Percentiles rank a stretch among this genome's conserved stretches.
Evolutionary conservation across 805 yeast species (phyloP).

Genomic region (Starmerella cellae): DNA sequence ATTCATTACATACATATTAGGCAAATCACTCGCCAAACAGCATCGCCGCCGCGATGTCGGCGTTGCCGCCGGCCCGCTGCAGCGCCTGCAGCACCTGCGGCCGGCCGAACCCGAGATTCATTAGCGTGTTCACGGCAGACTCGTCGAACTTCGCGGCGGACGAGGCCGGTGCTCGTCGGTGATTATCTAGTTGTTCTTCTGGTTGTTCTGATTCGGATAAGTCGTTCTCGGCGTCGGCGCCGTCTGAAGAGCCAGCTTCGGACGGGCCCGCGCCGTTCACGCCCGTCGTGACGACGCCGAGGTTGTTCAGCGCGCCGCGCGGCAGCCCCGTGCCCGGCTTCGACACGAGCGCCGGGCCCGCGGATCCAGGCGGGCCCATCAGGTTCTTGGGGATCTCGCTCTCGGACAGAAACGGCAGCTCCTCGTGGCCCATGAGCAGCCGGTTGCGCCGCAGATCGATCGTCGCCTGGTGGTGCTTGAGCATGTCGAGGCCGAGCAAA

Average conservation of each 20-base stretch:
- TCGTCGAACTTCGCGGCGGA: not conserved
- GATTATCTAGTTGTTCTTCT: too few species aligned
- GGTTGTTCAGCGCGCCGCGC: conserved; percentile 7
- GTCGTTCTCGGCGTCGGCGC: not conserved
- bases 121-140: conserved; percentile 34
- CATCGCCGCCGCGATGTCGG: conserved; percentile 74
- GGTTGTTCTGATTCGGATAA: not conserved
- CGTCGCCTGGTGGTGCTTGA: conserved; percentile 71
- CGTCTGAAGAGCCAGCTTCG: not conserved
- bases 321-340: conserved; percentile 6
- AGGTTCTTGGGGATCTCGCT: conserved; percentile 44
- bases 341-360: conserved; percentile 1
- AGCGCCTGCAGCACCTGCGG: conserved; percentile 54
- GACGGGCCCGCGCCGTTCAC: not conserved
- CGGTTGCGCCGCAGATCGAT: conserved; percentile 59
- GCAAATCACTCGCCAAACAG: conserved; percentile 35
- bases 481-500: conserved; percentile 78
- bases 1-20: too few species aligned
- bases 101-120: conserved; percentile 58
- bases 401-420: conserved; percentile 60
- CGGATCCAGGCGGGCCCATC: conserved; percentile 1
- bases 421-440: conserved; percentile 58
- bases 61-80: conserved; percentile 54
- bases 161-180: too few species aligned
- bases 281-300: not conserved